These are phyloP conservation scores for Rhodotorula kratochvilovae DNA, from an alignment of 768 basidiomycete genomes.

Conservation along the genomic window DNA sequence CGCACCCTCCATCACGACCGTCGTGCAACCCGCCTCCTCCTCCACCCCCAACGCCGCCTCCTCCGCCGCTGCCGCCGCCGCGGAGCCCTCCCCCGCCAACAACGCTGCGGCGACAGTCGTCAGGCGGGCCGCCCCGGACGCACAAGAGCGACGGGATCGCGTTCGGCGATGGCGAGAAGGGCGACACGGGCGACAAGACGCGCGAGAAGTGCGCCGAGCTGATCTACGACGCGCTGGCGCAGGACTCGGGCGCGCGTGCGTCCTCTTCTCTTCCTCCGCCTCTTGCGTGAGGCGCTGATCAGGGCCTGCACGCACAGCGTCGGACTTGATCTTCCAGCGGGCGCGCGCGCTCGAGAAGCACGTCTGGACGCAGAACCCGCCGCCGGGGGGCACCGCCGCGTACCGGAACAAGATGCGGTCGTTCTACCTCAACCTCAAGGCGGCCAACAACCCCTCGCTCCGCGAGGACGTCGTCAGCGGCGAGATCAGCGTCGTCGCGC, in stretches of 20 bases:
- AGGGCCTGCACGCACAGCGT: constrained; percentile 57
- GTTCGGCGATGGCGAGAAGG: not conserved
- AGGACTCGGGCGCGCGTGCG: constrained; percentile 82
- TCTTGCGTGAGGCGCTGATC: no score
- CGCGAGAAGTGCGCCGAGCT: constrained; percentile 82
- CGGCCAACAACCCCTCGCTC: constrained; percentile 83
- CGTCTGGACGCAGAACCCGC: constrained; percentile 53
- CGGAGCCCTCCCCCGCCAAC: constrained; percentile 24
- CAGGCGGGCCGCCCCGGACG: constrained; percentile 27
- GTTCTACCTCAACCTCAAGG: constrained; percentile 88
- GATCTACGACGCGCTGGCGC: constrained; percentile 83
- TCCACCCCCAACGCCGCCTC: constrained; percentile 6
- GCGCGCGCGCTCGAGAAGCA: constrained; percentile 69
- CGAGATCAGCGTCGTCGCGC: constrained; percentile 62
- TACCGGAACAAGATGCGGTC: constrained; percentile 81
- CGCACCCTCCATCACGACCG: no score
- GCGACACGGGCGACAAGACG: constrained; percentile 50
- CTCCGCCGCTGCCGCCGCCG: constrained; percentile 38
- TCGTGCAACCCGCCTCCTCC: not conserved
- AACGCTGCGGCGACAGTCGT: constrained; percentile 15
- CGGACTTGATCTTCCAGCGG: constrained; percentile 62
- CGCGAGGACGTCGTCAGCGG: constrained; percentile 82
- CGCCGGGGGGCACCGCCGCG: constrained; percentile 49
- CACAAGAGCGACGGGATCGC: constrained; percentile 26
- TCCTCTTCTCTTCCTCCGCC: constrained; percentile 38